Evolutionary conservation across 495 filamentous ascomycete genomes (phyloP), one percentile per base, ranked within the genome.

Genomic region (Apiosordaria backusii): DNA sequence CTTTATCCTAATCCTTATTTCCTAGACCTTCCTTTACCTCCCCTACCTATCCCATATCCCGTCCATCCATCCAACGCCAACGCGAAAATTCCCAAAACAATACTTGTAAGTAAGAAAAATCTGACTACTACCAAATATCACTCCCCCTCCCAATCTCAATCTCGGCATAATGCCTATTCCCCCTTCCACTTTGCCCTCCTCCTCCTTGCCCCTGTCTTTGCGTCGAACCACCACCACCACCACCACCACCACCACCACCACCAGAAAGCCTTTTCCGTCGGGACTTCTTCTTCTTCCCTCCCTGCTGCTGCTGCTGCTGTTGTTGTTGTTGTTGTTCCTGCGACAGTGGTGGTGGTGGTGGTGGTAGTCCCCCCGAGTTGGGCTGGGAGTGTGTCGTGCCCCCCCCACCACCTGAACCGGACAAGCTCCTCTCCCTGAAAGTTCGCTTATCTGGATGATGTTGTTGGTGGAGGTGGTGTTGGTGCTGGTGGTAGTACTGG

Each of bases 41-140:
- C 35, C 35, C 16, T 45, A 15, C 10, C 35, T 15, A 45, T 13
- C 35, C 35, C 10, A 13, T 45, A 13, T 13, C 35, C 35, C 35
- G 3, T 13, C 27, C 27, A 3, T 29, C 27, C 27, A 29, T 13
- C 10, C 35, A 45, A 45, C n/a, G n/a, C n/a, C n/a, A n/a, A n/a
- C n/a, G n/a, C 15, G 19, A 24, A 26, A 24, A 23, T 4, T 59
- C 7, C 19, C 53, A 45, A 60, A 4, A 24, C 16, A 58, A 23
- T 16, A 61, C 22, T n/a, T n/a, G 59, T 24, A 54, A 60, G 35
- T 50, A 58, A 55, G 4, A 19, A 61, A 61, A 35, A 53, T 9
- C n/a, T 53, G 4, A 10, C 19, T 4, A 59, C 63, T 50, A 72
- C 72, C 72, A 74, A 21, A 74, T 74, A 63, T 74, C 72, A 26